Base-by-base conservation (phyloP, 2,329 filamentous ascomycete species). In the Truncatella angustata region DNA sequence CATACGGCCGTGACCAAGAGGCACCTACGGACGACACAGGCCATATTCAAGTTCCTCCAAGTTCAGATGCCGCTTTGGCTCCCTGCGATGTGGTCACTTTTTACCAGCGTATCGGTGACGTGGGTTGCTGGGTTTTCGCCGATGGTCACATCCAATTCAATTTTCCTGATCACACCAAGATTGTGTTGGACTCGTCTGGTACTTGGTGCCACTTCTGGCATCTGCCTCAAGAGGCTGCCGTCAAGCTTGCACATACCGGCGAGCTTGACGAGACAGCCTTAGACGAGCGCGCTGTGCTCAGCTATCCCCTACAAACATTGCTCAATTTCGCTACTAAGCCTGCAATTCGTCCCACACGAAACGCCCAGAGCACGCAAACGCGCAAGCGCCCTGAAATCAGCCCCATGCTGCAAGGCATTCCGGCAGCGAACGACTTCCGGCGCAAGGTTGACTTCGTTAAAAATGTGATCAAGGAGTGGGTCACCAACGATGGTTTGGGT, bases 111-210 rank as follows among this genome's bases (percentile, higher is more conserved):
- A 86, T 90, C 54, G 88, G 89, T 39, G 88, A 89, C 61, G 88
- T 92, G 26, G 88, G 88, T 14, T 87, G 89, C 69, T 92, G 88
- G 88, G 84, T 85, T 46, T 93, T 93, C 62, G 82, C 81, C 51
- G 88, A 93, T 65, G 90, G 90, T 2, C 88, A 90, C 61, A 78
- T 92, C 58, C 88, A 91, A 81, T 89, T 93, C 71, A 93, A 94
- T 71, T 94, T 94, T 68, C 89, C 90, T 2, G 90, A 94, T 60
- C 90, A 94, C 67, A 93, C 90, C 54, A 94, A 94, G 71, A 81
- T 94, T 50, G 86, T 93, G 11, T 73, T 94, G 23, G 89, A 90
- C 53, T 74, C 86, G 1, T 82, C 87, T 26, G 89, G 87, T n/a
- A 83, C 80, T 1, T 87, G 85, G 77, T 87, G 88, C 59, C 87